Base-by-base conservation (phyloP, 2,329 filamentous ascomycete species). In the Xylariaceae sp. region DNA sequence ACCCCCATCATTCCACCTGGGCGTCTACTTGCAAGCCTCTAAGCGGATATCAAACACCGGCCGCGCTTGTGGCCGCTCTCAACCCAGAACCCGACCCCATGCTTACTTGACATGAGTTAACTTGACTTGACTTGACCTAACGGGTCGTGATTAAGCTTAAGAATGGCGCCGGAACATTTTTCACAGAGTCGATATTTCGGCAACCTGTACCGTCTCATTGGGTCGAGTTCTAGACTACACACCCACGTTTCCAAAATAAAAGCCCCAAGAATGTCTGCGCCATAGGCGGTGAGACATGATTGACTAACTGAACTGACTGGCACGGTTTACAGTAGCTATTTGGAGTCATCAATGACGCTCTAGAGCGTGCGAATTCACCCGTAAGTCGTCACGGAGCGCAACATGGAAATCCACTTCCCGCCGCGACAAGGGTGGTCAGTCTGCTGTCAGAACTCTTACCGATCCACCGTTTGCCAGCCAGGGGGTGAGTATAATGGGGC, bases 11-110 rank as follows among this genome's bases (percentile, higher is more conserved):
- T 30, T 30, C 23, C 23, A 30, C 23, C 51, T n/a, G 51, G 60
- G 62, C 62, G 62, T 62, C 60, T 64, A 64, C 57, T 53, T 52
- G 23, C 23, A 42, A 42, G 37, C 37, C 53, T 56, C 54, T 59
- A 60, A 58, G 62, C 37, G 6, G 11, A 42, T 55, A 62, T 60
- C 55, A 52, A 64, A 55, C 55, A 53, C 39, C 56, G 53, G 7
- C 48, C 60, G 60, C 60, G 62, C 58, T 58, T 62, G 60, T 60
- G 57, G 50, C 9, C 37, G 53, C 42, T 53, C 23, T 35, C 11
- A 18, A 13, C 39, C 52, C 51, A 49, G 45, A 49, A 30, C 23
- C 23, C 23, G 23, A 30, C 23, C 23, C 23, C 5, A 30, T 30
- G 23, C 23, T 30, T 30, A 37, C 55, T 44, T 54, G 53, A 35